A percentile compares a stretch with the other conserved stretches of the same genome.
These are phyloP conservation scores for Galeopsis tetrahit DNA, from an alignment of 257 asterid genomes.

Conservation along the genomic window DNA sequence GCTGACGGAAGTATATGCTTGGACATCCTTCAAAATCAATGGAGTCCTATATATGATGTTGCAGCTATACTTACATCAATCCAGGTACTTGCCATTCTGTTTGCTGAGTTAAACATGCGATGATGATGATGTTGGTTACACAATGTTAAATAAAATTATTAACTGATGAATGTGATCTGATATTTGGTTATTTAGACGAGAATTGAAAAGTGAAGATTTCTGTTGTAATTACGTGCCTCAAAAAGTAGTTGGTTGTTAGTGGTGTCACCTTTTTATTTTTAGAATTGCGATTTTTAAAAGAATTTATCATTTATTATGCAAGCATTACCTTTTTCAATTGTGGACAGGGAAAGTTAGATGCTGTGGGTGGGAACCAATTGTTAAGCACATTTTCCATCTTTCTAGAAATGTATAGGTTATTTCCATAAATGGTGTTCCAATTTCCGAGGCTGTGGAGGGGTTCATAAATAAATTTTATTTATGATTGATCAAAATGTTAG, in stretches of 20 bases:
- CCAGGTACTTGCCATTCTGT: slow-evolving; percentile 64
- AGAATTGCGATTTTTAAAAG: not conserved
- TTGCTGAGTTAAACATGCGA: slow-evolving; percentile 1
- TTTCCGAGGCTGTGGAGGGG: not conserved
- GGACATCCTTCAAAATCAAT: slow-evolving; percentile 95
- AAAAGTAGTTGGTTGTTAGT: not conserved
- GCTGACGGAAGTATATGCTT: slow-evolving; percentile 95
- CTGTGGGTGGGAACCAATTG: not conserved
- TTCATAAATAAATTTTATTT: not conserved
- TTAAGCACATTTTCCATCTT: not conserved
- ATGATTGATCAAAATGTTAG: not conserved
- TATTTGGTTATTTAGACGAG: not conserved
- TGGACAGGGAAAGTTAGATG: not conserved
- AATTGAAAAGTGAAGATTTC: slow-evolving; percentile 2
- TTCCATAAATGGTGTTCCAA: not conserved
- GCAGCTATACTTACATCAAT: slow-evolving; percentile 92
- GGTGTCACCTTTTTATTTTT: not conserved
- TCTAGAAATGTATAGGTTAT: not conserved
- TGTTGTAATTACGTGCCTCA: not conserved
- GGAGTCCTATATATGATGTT: slow-evolving; percentile 96
- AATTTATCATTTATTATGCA: not conserved
- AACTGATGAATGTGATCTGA: not conserved
- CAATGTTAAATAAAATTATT: slow-evolving; percentile 1
- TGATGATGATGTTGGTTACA: not conserved
- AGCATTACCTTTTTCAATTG: not conserved